These are phyloP conservation scores for Dothideomycetes sp. DNA, from an alignment of 2,329 filamentous ascomycete species.

Conservation along the genomic window DNA sequence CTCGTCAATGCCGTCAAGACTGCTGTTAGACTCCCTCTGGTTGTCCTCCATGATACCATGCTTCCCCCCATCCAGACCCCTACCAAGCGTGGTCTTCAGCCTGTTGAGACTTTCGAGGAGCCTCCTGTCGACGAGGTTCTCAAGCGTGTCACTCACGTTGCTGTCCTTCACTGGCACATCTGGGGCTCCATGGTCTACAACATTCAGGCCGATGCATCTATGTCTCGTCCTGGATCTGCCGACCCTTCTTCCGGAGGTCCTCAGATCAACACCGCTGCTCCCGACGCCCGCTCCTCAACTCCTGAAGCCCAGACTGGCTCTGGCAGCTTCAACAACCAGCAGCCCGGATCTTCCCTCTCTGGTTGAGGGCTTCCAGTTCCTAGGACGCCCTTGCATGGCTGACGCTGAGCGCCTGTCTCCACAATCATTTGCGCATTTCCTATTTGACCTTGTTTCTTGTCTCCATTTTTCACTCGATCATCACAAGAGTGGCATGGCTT, in stretches of 20 bases:
- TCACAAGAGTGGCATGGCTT: no score
- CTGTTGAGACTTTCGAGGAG: neutral
- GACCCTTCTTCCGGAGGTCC: neutral
- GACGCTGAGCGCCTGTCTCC: no score
- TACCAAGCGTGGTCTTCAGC: conserved; percentile 16
- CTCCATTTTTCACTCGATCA: no score
- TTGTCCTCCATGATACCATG: conserved; percentile 37
- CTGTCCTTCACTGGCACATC: conserved; percentile 80
- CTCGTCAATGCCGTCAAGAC: conserved; percentile 26
- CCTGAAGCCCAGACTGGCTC: conserved; percentile 6
- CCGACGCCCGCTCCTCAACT: neutral
- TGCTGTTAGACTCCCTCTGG: conserved; percentile 30
- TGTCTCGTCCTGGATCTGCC: neutral
- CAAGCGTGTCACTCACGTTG: conserved; percentile 70
- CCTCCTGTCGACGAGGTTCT: conserved; percentile 49
- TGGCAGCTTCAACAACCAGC: no score
- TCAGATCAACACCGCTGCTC: neutral
- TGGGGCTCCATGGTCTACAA: conserved; percentile 70
- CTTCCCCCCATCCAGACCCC: conserved; percentile 19
- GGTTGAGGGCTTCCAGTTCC: no score
- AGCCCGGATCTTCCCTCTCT: no score
- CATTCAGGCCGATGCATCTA: conserved; percentile 27
- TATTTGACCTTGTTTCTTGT: no score
- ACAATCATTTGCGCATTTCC: no score
- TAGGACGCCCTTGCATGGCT: no score